These are phyloP conservation scores for Stephanodiscus minutulus DNA, from an alignment of 108 stramenopile genomes.

Conservation along the genomic window DNA sequence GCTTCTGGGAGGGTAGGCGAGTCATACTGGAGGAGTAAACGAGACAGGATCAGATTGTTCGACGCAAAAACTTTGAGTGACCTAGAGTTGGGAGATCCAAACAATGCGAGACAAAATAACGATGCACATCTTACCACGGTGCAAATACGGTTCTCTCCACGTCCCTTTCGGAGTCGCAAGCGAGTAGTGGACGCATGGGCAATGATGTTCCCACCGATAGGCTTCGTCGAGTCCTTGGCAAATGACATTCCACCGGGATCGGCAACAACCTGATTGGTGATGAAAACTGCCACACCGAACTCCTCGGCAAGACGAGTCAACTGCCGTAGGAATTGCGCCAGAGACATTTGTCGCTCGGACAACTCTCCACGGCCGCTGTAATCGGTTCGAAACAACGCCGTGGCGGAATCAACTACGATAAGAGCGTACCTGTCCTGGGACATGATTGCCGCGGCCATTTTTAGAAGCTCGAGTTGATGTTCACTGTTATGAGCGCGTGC, in stretches of 20 bases:
- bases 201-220: conserved; percentile 99
- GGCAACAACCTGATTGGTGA: conserved; percentile 99
- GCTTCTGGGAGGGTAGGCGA: conserved; percentile 97
- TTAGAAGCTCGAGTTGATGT: conserved; percentile 97
- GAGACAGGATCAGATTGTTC: not conserved
- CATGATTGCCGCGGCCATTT: conserved; percentile 99
- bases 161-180: conserved; percentile 96
- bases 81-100: not conserved
- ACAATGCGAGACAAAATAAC: too few relatives aligned
- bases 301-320: conserved; percentile 96
- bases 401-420: conserved; percentile 97
- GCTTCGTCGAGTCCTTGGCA: conserved; percentile 98
- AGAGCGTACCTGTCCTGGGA: conserved; percentile 95
- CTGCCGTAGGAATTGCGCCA: conserved; percentile 98
- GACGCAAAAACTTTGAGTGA: not conserved
- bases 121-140: conserved; percentile 64
- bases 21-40: conserved; percentile 50
- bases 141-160: conserved; percentile 98
- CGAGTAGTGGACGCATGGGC: conserved; percentile 99
- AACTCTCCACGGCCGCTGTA: conserved; percentile 99
- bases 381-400: conserved; percentile 99
- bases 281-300: conserved; percentile 99
- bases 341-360: conserved; percentile 95
- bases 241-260: conserved; percentile 97
- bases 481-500: conserved; percentile 99